These are phyloP conservation scores for Botrytis deweyae DNA, from an alignment of 2,329 filamentous ascomycete genomes.

Conservation along the genomic window DNA sequence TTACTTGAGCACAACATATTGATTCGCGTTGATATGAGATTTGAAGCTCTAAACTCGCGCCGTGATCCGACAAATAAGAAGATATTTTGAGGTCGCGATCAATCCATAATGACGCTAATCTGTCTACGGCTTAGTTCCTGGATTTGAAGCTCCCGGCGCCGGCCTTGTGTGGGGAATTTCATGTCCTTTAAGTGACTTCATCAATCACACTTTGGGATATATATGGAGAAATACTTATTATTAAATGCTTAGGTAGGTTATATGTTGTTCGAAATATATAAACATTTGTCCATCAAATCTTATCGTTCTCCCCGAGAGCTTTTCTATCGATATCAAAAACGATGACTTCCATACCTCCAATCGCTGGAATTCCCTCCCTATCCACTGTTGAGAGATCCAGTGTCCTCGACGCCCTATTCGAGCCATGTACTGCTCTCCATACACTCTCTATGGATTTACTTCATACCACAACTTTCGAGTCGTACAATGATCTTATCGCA, in stretches of 20 bases:
- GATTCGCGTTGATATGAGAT: slow-evolving; percentile 30
- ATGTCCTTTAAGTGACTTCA: slow-evolving; percentile 5
- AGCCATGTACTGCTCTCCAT: slow-evolving; percentile 75
- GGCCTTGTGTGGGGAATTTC: slow-evolving; percentile 15
- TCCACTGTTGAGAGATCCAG: slow-evolving; percentile 53
- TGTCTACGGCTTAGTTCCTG: slow-evolving; percentile 3
- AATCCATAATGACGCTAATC: slow-evolving; percentile 1
- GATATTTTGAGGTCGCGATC: slow-evolving; percentile 24
- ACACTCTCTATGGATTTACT: slow-evolving; percentile 67
- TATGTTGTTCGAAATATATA: background rate
- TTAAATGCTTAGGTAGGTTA: background rate
- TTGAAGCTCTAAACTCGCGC: slow-evolving; percentile 31
- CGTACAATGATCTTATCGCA: slow-evolving; percentile 69
- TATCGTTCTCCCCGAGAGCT: background rate
- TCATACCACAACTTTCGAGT: slow-evolving; percentile 56
- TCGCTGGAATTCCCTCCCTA: slow-evolving; percentile 55
- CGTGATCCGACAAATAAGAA: slow-evolving; percentile 23
- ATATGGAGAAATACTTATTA: background rate
- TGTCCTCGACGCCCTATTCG: slow-evolving; percentile 78
- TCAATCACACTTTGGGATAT: background rate
- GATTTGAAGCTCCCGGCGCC: slow-evolving; percentile 11
- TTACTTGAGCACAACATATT: slow-evolving; percentile 67
- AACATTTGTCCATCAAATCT: background rate
- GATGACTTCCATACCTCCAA: slow-evolving; percentile 52
- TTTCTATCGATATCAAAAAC: background rate